Base-by-base conservation (phyloP, 768 basidiomycete species). In the Termitomyces sp. region DNA sequence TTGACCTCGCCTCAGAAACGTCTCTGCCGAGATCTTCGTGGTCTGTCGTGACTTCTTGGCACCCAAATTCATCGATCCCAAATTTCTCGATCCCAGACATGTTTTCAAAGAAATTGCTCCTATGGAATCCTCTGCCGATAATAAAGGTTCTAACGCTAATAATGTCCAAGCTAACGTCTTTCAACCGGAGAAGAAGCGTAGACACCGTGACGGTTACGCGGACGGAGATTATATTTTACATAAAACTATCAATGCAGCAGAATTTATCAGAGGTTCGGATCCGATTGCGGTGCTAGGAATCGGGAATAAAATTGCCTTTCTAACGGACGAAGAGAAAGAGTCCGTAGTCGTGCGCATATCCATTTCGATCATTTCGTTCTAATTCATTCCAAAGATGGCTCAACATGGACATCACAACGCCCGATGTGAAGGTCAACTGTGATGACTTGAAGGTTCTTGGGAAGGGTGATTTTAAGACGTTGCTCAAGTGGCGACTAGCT, bases 1-100 rank as follows among this genome's bases (percentile, higher is more conserved):
- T 48, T 62, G 56, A 53, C n/a, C 21, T 41, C 40, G 51, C 37
- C 40, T 12, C 62, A 95, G 95, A 75, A 98, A 96, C 74, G 97
- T 99, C 44, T 99, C 97, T 44, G 97, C 97, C 12, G 97, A 99
- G 73, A 99, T 99, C 68, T 99, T 99, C 78, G 97, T 99, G 64
- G 92, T 98, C 50, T 99, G 97, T 71, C 88, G 87, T 55, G 92
- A 91, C 56, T 99, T 93, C 75, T 81, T 92, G 56, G 94, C 95
- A 9, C 97, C 97, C 3, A 94, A 91, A 71, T 81, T 88, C 64
- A 96, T 99, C 64, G 97, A 99, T 67, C 94, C 96, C 14, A 97
- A 96, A 73, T 97, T 99, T 73, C 85, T 99, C 60, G 95, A 98
- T 69, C 92, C 96, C 3, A 92, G 86, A 68, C 93, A 98, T 67